Conservation (phyloP, 805 yeast species). For the Kazachstania africana region DNA sequence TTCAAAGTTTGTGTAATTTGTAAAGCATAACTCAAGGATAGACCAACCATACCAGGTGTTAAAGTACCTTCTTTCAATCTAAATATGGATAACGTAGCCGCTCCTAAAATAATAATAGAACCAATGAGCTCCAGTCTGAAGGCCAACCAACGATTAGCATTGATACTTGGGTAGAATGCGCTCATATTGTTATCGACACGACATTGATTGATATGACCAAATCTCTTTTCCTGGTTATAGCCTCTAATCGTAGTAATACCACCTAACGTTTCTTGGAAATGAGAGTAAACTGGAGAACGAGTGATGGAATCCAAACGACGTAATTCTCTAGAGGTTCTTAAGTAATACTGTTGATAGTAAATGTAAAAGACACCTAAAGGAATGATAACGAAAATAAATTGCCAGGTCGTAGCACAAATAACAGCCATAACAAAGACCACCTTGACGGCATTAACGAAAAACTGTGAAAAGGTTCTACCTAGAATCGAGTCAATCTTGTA, state of each 20-base stretch:
- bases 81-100: slow-evolving; percentile 72
- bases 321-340: slow-evolving; percentile 69
- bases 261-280: slow-evolving; percentile 69
- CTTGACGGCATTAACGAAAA: slow-evolving; percentile 47
- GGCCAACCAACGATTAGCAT: slow-evolving; percentile 96
- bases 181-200: slow-evolving; percentile 79
- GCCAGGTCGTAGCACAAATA: slow-evolving; percentile 81
- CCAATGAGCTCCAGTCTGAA: slow-evolving; percentile 89
- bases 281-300: slow-evolving; percentile 71
- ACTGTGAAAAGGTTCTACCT: slow-evolving; percentile 61
- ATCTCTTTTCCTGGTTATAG: slow-evolving; percentile 53
- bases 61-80: slow-evolving; percentile 57
- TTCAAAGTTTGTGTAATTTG: slow-evolving; percentile 88
- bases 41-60: slow-evolving; percentile 87
- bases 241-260: slow-evolving; percentile 73
- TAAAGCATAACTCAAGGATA: slow-evolving; percentile 84
- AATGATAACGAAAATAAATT: slow-evolving; percentile 54
- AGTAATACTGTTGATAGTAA: slow-evolving; percentile 65
- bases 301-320: slow-evolving; percentile 75
- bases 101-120: slow-evolving; percentile 72
- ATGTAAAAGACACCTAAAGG: slow-evolving; percentile 60
- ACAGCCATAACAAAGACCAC: slow-evolving; percentile 70
- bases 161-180: slow-evolving; percentile 85
- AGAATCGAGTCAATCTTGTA: slow-evolving; percentile 75
- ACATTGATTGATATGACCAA: slow-evolving; percentile 49